Evolutionary conservation across 441 rosid species (phyloP).

Genomic region (Croton setiger): DNA sequence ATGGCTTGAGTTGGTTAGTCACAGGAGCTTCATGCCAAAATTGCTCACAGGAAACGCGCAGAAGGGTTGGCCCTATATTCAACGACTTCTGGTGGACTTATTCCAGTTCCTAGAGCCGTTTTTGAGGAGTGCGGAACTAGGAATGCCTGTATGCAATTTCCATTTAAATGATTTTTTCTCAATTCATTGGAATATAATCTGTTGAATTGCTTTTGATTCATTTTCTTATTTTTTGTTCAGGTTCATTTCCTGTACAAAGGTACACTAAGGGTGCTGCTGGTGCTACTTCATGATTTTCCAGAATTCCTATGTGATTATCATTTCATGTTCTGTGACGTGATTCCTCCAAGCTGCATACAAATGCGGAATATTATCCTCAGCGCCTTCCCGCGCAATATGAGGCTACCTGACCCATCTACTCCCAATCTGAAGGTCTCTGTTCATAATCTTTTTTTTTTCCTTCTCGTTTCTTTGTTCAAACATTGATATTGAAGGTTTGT

Average conservation of each 20-base stretch:
- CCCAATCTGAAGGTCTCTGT: constrained; percentile 82
- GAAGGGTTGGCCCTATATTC: constrained; percentile 97
- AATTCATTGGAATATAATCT: background rate
- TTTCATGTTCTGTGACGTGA: constrained; percentile 70
- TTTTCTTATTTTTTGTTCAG: constrained; percentile 34
- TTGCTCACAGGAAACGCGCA: constrained; percentile 80
- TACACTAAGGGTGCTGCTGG: constrained; percentile 90
- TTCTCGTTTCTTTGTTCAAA: constrained; percentile 4
- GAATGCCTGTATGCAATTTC: constrained; percentile 60
- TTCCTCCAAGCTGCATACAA: constrained; percentile 99
- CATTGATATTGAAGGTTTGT: background rate
- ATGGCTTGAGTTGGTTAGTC: constrained; percentile 97
- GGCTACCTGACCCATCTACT: constrained; percentile 99
- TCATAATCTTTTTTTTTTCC: background rate
- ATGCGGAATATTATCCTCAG: constrained; percentile 98
- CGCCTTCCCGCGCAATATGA: constrained; percentile 96
- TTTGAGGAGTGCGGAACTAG: constrained; percentile 93
- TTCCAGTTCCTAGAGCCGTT: constrained; percentile 97
- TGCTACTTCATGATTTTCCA: constrained; percentile 96
- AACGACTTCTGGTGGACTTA: constrained; percentile 89
- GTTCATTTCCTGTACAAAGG: constrained; percentile 89
- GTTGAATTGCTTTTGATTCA: constrained; percentile 12
- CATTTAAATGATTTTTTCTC: constrained; percentile 13
- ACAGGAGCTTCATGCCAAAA: constrained; percentile 99
- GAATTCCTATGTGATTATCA: constrained; percentile 99